Evolutionary conservation across 352 stramenopile genomes (phyloP).

Genomic region (Phytophthora europaea): DNA sequence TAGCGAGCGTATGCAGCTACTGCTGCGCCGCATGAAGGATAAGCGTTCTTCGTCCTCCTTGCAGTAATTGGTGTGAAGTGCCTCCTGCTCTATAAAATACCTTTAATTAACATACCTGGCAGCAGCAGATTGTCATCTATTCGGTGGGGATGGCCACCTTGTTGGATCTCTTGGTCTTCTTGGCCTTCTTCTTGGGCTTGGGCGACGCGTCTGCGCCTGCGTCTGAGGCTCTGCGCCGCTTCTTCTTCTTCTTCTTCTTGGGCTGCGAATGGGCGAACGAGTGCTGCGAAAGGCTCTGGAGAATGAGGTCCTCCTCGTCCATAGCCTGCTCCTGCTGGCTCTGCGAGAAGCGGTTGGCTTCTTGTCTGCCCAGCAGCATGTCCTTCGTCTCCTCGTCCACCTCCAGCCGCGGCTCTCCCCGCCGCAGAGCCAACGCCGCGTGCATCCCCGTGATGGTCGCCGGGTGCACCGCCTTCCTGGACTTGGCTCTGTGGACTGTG

Average conservation of each 20-base stretch:
- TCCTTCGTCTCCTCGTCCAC: slow-evolving; percentile 54
- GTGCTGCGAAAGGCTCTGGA: slow-evolving; percentile 82
- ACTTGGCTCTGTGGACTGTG: slow-evolving; percentile 23
- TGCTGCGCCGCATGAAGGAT: slow-evolving; percentile 51
- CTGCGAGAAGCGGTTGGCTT: slow-evolving; percentile 61
- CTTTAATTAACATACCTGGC: slow-evolving; percentile 23
- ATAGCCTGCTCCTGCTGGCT: slow-evolving; percentile 38
- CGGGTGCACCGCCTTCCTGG: slow-evolving; percentile 17
- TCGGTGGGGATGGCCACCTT: slow-evolving; percentile 24
- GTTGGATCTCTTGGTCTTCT: slow-evolving; percentile 6
- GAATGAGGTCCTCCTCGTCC: slow-evolving; percentile 77
- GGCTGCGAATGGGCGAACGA: slow-evolving; percentile 48
- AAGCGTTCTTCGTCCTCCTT: slow-evolving; percentile 45
- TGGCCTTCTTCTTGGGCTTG: slow-evolving; percentile 11
- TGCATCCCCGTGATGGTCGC: slow-evolving; percentile 48
- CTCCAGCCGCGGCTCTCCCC: slow-evolving; percentile 38
- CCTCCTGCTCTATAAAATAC: slow-evolving; percentile 27
- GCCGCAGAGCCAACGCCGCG: slow-evolving; percentile 52
- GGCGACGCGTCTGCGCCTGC: not conserved
- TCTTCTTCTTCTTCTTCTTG: slow-evolving; percentile 52
- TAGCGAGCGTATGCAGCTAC: slow-evolving; percentile 49
- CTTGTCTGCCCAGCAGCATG: slow-evolving; percentile 61
- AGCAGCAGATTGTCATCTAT: slow-evolving; percentile 3
- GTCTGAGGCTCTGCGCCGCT: slow-evolving; percentile 10
- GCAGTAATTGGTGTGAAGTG: slow-evolving; percentile 21